These are phyloP conservation scores for Phytopythium delawarense DNA, from an alignment of 352 stramenopile species.

Conservation along the genomic window DNA sequence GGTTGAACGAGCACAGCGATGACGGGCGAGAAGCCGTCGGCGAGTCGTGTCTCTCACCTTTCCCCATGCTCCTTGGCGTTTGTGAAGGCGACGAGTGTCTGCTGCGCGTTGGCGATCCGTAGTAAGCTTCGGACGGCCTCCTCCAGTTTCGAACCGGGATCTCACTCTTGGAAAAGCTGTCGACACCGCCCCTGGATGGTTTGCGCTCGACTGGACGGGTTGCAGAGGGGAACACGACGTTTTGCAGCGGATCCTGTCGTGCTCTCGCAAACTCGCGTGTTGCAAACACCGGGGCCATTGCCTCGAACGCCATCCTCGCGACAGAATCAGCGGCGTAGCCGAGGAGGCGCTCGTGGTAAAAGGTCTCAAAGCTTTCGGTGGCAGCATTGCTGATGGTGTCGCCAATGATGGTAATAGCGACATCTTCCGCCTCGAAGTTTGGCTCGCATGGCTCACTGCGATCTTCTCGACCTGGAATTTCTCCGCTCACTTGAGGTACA, in stretches of 20 bases:
- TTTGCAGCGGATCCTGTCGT: not conserved
- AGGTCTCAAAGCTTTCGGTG: slow-evolving; percentile 16
- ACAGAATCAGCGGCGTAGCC: slow-evolving; percentile 20
- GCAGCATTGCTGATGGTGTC: slow-evolving; percentile 20
- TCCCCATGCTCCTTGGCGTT: not conserved
- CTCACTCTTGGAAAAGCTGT: slow-evolving; percentile 1
- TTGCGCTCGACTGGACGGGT: not conserved
- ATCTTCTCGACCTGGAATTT: not conserved
- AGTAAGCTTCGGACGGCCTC: not conserved
- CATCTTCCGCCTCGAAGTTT: slow-evolving; percentile 2
- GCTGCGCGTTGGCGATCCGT: not conserved
- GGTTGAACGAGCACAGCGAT: slow-evolving; percentile 6
- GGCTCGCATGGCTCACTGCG: not conserved
- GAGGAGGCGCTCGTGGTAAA: slow-evolving; percentile 23
- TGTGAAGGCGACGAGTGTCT: not conserved
- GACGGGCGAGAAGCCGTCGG: not conserved
- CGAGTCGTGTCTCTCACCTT: not conserved
- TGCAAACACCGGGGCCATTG: slow-evolving; percentile 5
- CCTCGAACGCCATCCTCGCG: slow-evolving; percentile 15
- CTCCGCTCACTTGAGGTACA: not conserved
- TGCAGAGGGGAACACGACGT: not conserved
- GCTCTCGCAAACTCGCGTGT: not conserved
- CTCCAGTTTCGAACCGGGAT: slow-evolving; percentile 2
- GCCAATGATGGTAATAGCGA: slow-evolving; percentile 16
- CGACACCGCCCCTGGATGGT: not conserved